phyloP scores from a whole-genome alignment of 495 filamentous ascomycete species.

The Bryoglossum gracile region DNA sequence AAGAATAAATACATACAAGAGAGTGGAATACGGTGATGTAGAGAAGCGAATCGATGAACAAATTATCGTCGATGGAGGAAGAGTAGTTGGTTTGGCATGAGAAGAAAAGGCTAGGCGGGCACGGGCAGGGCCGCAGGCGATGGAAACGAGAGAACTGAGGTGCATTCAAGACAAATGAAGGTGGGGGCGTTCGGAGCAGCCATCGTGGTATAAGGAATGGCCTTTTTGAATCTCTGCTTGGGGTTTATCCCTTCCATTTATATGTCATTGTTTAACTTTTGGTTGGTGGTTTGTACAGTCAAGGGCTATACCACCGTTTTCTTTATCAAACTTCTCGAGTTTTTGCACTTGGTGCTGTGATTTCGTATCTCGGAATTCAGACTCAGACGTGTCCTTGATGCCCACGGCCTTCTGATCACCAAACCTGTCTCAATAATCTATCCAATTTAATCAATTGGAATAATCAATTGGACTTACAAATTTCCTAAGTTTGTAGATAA shows the following conservation, averaged over 20 bases:
- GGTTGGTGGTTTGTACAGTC: background rate
- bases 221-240: background rate
- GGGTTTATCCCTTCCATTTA: background rate
- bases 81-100: constrained; percentile 28
- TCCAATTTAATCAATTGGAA: too few relatives aligned
- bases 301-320: background rate
- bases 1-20: constrained; percentile 83
- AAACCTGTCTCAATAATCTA: too few relatives aligned
- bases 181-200: background rate
- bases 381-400: too few relatives aligned
- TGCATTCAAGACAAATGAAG: background rate
- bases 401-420: too few relatives aligned
- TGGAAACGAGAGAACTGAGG: background rate
- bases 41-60: constrained; percentile 70
- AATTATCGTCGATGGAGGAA: constrained; percentile 79
- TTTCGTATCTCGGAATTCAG: too few relatives aligned
- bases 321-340: too few relatives aligned
- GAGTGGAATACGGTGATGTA: constrained; percentile 76
- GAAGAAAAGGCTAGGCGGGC: background rate
- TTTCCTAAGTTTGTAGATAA: too few relatives aligned
- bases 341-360: too few relatives aligned
- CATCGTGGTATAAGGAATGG: constrained; percentile 2
- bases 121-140: background rate
- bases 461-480: too few relatives aligned
- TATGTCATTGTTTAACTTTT: background rate